Percentiles rank a stretch among this genome's conserved stretches.
phyloP scores from a whole-genome alignment of 176 grass and related monocot genomes.

The Ensete glaucum region DNA sequence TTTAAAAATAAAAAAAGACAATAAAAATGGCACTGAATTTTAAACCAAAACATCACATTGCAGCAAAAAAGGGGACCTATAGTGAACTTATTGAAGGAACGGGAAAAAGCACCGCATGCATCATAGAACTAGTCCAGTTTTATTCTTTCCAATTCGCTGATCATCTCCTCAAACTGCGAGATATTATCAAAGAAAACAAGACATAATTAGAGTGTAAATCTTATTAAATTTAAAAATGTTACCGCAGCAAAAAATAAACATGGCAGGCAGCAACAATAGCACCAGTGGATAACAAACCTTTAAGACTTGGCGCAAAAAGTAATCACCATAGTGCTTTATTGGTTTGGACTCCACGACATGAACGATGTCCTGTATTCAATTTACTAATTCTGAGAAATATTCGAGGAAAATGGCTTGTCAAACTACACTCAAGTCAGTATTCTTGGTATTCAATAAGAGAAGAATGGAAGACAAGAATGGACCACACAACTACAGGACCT shows the following conservation, averaged over 20 bases:
- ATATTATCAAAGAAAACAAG: neutral
- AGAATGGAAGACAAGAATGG: too few relatives aligned
- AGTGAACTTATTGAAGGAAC: too few relatives aligned
- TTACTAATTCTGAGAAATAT: neutral
- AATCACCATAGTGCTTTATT: slow-evolving; percentile 67
- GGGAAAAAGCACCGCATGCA: too few relatives aligned
- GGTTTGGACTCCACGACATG: slow-evolving; percentile 77
- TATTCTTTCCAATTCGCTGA: slow-evolving; percentile 69
- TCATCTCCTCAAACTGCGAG: slow-evolving; percentile 87
- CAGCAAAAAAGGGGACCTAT: too few relatives aligned
- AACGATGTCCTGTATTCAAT: slow-evolving; percentile 53
- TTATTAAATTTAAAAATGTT: neutral
- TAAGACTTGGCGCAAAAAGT: slow-evolving; percentile 93
- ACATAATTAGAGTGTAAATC: neutral
- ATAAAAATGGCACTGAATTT: too few relatives aligned
- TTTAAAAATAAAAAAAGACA: too few relatives aligned
- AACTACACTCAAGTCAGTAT: neutral
- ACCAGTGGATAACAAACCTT: slow-evolving; percentile 39
- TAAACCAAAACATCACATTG: too few relatives aligned
- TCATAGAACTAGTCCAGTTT: slow-evolving; percentile 49
- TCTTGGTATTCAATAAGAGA: too few relatives aligned
- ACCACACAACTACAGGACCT: too few relatives aligned
- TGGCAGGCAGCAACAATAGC: neutral
- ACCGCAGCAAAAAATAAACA: neutral
- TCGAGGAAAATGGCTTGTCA: neutral